These are phyloP conservation scores for Paramarasmius palmivorus DNA, from an alignment of 1,284 basidiomycete species.

Conservation along the genomic window DNA sequence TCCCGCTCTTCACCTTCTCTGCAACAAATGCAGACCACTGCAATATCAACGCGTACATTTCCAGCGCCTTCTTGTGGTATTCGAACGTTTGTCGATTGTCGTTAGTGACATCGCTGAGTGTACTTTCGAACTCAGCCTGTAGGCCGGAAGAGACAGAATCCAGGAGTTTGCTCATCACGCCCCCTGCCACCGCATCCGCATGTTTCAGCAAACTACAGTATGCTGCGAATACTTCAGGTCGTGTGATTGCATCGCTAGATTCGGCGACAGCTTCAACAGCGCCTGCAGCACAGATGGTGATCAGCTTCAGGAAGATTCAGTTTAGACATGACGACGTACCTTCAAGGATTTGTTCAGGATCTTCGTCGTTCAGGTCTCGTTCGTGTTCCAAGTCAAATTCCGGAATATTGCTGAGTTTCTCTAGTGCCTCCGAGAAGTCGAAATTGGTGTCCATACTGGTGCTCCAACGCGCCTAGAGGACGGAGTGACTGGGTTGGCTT, in stretches of 20 bases:
- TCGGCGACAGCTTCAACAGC: slow-evolving; percentile 78
- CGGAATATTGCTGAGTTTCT: slow-evolving; percentile 58
- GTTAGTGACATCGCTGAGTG: slow-evolving; percentile 63
- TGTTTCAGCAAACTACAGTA: slow-evolving; percentile 79
- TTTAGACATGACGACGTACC: slow-evolving; percentile 32
- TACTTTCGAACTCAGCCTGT: slow-evolving; percentile 67
- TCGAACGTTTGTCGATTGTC: slow-evolving; percentile 72
- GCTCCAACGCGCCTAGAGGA: too few species aligned
- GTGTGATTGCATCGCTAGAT: slow-evolving; percentile 67
- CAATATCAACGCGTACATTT: slow-evolving; percentile 87
- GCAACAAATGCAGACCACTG: slow-evolving; percentile 82
- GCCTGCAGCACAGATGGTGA: slow-evolving; percentile 40
- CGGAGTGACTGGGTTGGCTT: too few species aligned
- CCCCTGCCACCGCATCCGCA: slow-evolving; percentile 56
- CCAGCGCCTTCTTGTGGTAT: slow-evolving; percentile 73
- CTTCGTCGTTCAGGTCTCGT: slow-evolving; percentile 51
- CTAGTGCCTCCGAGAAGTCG: slow-evolving; percentile 77
- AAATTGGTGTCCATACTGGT: slow-evolving; percentile 40
- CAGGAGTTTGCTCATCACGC: slow-evolving; percentile 74
- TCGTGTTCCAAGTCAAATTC: slow-evolving; percentile 66
- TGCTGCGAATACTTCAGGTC: slow-evolving; percentile 73
- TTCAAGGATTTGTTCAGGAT: slow-evolving; percentile 47
- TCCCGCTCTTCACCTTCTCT: slow-evolving; percentile 68
- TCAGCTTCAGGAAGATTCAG: neutral
- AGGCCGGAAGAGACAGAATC: slow-evolving; percentile 78